Evolutionary conservation across 2,329 filamentous ascomycete genomes (phyloP).

Genomic region (Penicillium sp.): DNA sequence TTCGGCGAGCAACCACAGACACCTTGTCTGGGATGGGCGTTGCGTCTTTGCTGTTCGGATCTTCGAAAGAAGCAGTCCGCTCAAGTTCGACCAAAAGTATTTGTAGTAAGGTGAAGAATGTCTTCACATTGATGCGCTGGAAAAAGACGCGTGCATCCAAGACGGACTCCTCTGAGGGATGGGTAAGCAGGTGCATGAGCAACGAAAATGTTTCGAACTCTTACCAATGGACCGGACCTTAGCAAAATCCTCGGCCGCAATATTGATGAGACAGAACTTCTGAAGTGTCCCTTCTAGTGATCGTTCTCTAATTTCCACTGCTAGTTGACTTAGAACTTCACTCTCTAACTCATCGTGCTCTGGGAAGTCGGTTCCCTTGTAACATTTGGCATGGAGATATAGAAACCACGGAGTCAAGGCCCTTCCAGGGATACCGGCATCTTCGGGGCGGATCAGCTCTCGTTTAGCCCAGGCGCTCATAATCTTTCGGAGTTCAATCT

Average conservation of each 20-base stretch:
- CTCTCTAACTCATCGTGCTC: conserved; percentile 78
- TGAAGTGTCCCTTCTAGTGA: conserved; percentile 64
- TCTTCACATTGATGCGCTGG: conserved; percentile 73
- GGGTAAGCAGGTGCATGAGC: conserved; percentile 14
- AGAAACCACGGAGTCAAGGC: conserved; percentile 78
- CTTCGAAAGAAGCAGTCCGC: conserved; percentile 49
- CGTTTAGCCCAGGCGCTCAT: conserved; percentile 56
- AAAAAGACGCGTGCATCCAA: conserved; percentile 55
- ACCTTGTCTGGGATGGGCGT: conserved; percentile 48
- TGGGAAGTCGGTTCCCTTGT: conserved; percentile 69
- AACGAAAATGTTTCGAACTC: conserved; percentile 15
- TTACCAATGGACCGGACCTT: conserved; percentile 59
- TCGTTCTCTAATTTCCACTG: conserved; percentile 67
- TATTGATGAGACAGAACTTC: conserved; percentile 81
- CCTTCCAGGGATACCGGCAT: conserved; percentile 50
- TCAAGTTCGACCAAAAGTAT: conserved; percentile 68
- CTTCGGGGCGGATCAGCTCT: conserved; percentile 49
- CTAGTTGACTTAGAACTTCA: conserved; percentile 76
- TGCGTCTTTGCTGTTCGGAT: conserved; percentile 40
- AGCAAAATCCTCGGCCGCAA: conserved; percentile 76
- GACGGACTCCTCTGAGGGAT: conserved; percentile 48
- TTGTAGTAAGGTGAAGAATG: conserved; percentile 69
- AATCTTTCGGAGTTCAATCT: conserved; percentile 72
- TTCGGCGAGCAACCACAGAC: conserved; percentile 57
- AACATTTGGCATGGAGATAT: conserved; percentile 79